Conservation (phyloP, 257 asterid species). For the Nyctanthes arbortristis region DNA sequence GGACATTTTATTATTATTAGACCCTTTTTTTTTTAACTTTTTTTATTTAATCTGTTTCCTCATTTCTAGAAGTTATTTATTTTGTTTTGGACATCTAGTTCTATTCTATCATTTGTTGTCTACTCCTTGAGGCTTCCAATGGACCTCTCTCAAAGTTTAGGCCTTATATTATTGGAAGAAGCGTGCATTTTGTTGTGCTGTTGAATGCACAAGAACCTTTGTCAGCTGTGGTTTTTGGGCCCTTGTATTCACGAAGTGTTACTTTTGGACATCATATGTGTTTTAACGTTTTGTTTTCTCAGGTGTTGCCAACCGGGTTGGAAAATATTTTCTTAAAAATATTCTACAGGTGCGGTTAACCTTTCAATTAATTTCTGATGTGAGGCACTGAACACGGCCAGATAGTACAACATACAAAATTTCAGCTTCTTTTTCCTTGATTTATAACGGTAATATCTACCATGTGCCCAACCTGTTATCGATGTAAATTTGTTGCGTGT, state of each 20-base stretch:
- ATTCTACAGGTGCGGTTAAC: constrained; percentile 59
- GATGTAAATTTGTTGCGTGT: neutral
- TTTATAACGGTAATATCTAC: no score
- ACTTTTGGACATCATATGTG: no score
- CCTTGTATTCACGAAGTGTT: neutral
- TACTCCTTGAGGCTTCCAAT: neutral
- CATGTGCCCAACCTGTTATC: neutral
- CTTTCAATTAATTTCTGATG: neutral
- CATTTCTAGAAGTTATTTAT: neutral
- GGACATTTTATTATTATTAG: neutral
- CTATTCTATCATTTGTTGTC: neutral
- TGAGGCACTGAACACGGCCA: neutral
- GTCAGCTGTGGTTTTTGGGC: neutral
- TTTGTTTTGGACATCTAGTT: neutral
- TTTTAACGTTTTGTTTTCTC: constrained; percentile 24
- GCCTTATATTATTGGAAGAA: no score
- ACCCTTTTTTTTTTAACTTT: neutral
- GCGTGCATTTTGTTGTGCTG: neutral
- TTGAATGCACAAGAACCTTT: neutral
- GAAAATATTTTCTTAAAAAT: constrained; percentile 59
- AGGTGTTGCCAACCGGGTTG: constrained; percentile 50
- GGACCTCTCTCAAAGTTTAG: neutral
- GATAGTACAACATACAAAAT: no score
- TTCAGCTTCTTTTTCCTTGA: no score
- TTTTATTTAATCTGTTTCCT: neutral